phyloP scores from a whole-genome alignment of 495 filamentous ascomycete genomes.

The Aspergillus ostianus region DNA sequence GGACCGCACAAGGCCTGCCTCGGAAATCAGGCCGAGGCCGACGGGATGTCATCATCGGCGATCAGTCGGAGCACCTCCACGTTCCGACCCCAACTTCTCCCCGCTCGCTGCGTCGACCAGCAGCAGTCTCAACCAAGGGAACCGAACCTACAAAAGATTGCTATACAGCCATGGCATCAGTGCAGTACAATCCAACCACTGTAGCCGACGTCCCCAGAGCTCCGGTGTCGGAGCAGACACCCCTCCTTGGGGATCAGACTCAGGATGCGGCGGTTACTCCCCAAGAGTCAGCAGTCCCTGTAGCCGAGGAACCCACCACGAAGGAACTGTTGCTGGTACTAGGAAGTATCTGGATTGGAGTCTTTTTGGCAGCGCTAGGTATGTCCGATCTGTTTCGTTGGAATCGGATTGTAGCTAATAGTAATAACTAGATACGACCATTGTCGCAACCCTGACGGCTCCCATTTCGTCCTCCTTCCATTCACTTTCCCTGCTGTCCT shows the following conservation, averaged over 20 bases:
- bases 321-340: slow-evolving; percentile 44
- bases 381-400: slow-evolving; percentile 11
- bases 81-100: background rate
- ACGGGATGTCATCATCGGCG: background rate
- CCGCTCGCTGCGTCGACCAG: background rate
- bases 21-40: background rate
- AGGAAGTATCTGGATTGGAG: slow-evolving; percentile 65
- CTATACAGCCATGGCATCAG: background rate
- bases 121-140: too few relatives aligned
- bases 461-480: slow-evolving; percentile 85
- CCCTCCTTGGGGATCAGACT: slow-evolving; percentile 32
- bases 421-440: slow-evolving; percentile 61
- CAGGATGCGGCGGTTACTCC: slow-evolving; percentile 15
- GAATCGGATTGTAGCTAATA: slow-evolving; percentile 8
- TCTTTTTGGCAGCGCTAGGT: slow-evolving; percentile 78
- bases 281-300: slow-evolving; percentile 23
- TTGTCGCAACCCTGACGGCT: slow-evolving; percentile 81
- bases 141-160: background rate
- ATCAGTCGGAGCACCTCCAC: too few relatives aligned
- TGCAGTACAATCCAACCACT: background rate
- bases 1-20: background rate
- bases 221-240: slow-evolving; percentile 39
- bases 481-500: slow-evolving; percentile 80
- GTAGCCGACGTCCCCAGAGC: background rate
- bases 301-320: slow-evolving; percentile 39